Conservation (phyloP, 352 stramenopile genomes). For the Globisporangium acanthophoron region DNA sequence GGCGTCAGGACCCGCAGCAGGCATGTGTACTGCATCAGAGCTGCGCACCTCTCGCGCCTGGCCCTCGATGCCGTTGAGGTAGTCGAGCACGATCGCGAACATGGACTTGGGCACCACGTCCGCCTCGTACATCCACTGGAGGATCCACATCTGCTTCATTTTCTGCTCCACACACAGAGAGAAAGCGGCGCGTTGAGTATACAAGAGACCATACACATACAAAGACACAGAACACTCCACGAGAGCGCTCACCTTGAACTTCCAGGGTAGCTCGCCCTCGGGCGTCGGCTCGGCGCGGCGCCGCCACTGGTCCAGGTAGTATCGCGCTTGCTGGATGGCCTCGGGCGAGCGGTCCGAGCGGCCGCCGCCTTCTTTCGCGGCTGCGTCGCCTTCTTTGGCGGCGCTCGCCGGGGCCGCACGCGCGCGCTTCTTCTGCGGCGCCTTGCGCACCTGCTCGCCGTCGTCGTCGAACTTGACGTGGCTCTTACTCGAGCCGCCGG, state of each 20-base stretch:
- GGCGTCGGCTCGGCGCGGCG: slow-evolving; percentile 39
- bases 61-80: slow-evolving; percentile 65
- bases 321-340: slow-evolving; percentile 75
- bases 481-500: slow-evolving; percentile 24
- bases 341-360: slow-evolving; percentile 72
- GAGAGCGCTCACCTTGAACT: slow-evolving; percentile 57
- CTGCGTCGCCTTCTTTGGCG: slow-evolving; percentile 3
- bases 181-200: not conserved
- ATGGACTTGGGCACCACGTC: slow-evolving; percentile 79
- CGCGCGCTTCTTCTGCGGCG: slow-evolving; percentile 44
- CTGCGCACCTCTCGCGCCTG: slow-evolving; percentile 33
- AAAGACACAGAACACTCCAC: not conserved
- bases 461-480: slow-evolving; percentile 71
- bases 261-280: slow-evolving; percentile 62
- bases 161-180: slow-evolving; percentile 27
- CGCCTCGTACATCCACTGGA: slow-evolving; percentile 79
- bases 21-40: not conserved
- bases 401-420: slow-evolving; percentile 6
- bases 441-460: slow-evolving; percentile 35
- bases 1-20: not conserved
- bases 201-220: not conserved
- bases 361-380: slow-evolving; percentile 37
- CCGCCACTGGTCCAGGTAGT: slow-evolving; percentile 79
- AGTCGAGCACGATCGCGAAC: slow-evolving; percentile 70
- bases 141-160: slow-evolving; percentile 80